Conservation (phyloP, 2,329 filamentous ascomycete species). For the Aspergillus sp. region DNA sequence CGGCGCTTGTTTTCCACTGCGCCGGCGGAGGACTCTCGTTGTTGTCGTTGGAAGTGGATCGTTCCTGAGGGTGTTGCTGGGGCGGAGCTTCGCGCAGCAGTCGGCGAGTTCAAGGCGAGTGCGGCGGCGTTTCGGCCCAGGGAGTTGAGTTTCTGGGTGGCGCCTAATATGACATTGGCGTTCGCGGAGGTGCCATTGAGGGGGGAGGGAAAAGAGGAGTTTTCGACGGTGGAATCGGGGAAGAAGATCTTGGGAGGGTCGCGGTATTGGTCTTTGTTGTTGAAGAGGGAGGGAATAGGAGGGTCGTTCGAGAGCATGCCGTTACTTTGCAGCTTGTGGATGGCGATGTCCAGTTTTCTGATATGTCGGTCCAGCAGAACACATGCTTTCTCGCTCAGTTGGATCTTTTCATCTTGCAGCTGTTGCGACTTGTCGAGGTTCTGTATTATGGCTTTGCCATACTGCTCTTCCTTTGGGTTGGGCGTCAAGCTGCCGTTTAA, state of each 20-base stretch:
- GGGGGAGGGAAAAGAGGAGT: slow-evolving; percentile 47
- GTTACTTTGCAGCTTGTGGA: slow-evolving; percentile 60
- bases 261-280: slow-evolving; percentile 46
- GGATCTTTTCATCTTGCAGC: slow-evolving; percentile 64
- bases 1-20: slow-evolving; percentile 61
- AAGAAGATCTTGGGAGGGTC: slow-evolving; percentile 53
- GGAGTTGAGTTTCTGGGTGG: slow-evolving; percentile 51
- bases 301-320: slow-evolving; percentile 62
- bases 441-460: slow-evolving; percentile 58
- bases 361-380: slow-evolving; percentile 64
- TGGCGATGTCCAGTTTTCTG: slow-evolving; percentile 63
- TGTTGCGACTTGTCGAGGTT: slow-evolving; percentile 60
- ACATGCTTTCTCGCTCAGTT: slow-evolving; percentile 61
- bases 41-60: slow-evolving; percentile 47
- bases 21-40: slow-evolving; percentile 58
- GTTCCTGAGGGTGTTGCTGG: slow-evolving; percentile 47
- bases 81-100: slow-evolving; percentile 44
- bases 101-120: slow-evolving; percentile 43
- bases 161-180: slow-evolving; percentile 54
- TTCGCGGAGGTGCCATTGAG: slow-evolving; percentile 60
- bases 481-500: slow-evolving; percentile 61
- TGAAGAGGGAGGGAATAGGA: slow-evolving; percentile 60
- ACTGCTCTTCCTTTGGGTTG: slow-evolving; percentile 65
- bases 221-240: slow-evolving; percentile 48
- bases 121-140: slow-evolving; percentile 33